A percentile compares a stretch with the other conserved stretches of the same genome.
Evolutionary conservation across 2,329 filamentous ascomycete species (phyloP).

Genomic region (Sporothrix variecibatus): DNA sequence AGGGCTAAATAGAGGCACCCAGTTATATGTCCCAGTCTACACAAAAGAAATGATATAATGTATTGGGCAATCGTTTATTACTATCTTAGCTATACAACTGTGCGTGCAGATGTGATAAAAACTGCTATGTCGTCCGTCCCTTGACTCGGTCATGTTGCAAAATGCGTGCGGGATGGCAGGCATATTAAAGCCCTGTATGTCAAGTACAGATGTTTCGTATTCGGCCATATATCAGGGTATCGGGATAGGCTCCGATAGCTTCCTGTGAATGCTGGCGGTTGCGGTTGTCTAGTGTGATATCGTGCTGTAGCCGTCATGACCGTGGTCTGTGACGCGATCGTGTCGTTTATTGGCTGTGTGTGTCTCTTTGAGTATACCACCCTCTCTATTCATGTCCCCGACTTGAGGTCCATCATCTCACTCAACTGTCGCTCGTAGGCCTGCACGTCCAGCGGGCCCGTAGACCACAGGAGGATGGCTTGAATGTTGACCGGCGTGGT

Average conservation of each 20-base stretch:
- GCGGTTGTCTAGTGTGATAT: background rate
- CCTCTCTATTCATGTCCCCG: no score
- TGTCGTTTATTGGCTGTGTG: background rate
- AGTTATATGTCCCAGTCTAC: background rate
- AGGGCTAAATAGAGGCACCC: background rate
- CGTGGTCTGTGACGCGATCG: background rate
- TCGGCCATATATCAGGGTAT: background rate
- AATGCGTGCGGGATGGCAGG: background rate
- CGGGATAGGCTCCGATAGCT: background rate
- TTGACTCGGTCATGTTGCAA: background rate
- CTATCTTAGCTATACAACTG: background rate
- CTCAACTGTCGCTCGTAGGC: constrained; percentile 67
- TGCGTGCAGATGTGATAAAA: background rate
- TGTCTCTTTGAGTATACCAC: no score
- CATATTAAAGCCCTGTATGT: no score
- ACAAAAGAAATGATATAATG: background rate
- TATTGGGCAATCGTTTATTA: constrained; percentile 2
- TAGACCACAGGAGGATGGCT: constrained; percentile 75
- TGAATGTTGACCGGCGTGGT: constrained; percentile 56
- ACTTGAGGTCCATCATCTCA: background rate
- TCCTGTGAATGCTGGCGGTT: background rate
- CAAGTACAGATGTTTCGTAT: no score
- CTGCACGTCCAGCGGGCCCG: constrained; percentile 70
- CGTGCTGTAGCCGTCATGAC: background rate
- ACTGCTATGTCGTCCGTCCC: background rate